Percentiles rank a stretch among this genome's conserved stretches.
Conservation (phyloP, 2,329 filamentous ascomycete genomes). For the Whalleya microplaca region DNA sequence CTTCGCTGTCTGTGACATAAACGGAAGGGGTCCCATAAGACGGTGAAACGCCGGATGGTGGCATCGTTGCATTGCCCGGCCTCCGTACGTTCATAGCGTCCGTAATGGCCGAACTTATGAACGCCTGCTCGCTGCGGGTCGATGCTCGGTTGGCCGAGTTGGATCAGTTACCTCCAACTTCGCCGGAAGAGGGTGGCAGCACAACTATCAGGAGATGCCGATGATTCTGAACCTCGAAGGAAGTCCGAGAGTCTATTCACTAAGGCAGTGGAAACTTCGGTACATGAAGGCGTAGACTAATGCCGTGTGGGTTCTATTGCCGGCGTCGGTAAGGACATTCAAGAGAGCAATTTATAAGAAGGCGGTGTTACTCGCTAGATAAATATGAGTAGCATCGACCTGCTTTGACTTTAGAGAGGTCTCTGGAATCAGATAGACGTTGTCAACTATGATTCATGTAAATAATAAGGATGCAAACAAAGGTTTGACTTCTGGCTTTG, state of each 20-base stretch:
- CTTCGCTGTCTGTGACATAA: neutral
- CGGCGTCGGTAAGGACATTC: neutral
- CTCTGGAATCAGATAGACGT: neutral
- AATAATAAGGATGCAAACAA: slow-evolving; percentile 23
- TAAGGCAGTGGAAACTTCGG: neutral
- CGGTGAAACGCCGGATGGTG: neutral
- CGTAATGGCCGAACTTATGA: neutral
- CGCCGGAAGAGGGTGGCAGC: neutral
- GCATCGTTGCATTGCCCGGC: neutral
- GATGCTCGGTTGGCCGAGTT: neutral
- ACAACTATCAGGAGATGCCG: neutral
- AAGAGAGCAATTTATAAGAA: neutral
- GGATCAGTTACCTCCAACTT: neutral
- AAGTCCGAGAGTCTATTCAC: neutral
- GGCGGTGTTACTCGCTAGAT: neutral
- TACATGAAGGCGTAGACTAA: neutral
- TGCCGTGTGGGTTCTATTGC: neutral
- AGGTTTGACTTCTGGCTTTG: slow-evolving; percentile 21
- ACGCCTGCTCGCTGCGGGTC: too few relatives aligned
- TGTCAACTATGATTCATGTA: slow-evolving; percentile 13
- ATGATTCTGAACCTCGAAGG: neutral
- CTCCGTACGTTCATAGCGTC: neutral
- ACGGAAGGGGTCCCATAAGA: neutral
- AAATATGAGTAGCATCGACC: neutral
- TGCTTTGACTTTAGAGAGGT: neutral